Base-by-base conservation (phyloP, 2,329 filamentous ascomycete genomes). In the Drechmeria coniospora region DNA sequence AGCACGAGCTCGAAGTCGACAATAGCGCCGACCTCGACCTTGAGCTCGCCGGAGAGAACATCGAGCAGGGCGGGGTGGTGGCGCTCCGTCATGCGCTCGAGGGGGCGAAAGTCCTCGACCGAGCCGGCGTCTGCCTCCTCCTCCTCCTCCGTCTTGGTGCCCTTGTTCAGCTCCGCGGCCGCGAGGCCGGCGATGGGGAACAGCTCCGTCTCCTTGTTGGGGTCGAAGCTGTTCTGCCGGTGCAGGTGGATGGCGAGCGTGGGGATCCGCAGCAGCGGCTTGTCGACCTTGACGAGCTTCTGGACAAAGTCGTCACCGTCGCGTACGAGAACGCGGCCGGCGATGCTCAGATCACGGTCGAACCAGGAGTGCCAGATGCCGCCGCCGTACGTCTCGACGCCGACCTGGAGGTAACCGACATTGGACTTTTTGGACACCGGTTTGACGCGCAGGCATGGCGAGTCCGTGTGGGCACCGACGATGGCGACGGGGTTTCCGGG, bases 281-380 rank as follows among this genome's bases (percentile, higher is more conserved):
- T 75, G 44, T 92, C 79, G 37, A 98, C 71, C 58, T 92, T 90
- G 56, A 95, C 72, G 31, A 98, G 67, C 54, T 78, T 86, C 56
- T 83, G 79, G 36, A 75, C 70, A 38, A 92, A 80, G 37, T 68
- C 74, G 32, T 79, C 68, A 25, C 66, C 67, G 32, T 75, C 74
- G 42, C 69, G 74, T 31, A 90, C 80, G 62, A 95, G 76, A 10
- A 81, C 81, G 33, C 90, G 70, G 7, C 90, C 90, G 18, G 90
- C 90, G 29, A 95, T 74, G 42, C 81, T 79, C 36, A 98, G 61
- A 51, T 98, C 90, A 27, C 90, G 76, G 53, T 98, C 90, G 48
- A 98, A 98, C 90, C 79, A 98, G 25, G 82, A 92, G 55, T 94
- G 86, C 87, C 87, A 95, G 45, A 95, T 76, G 31, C 90, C 90